Evolutionary conservation across 2,329 filamentous ascomycete genomes (phyloP).

Genomic region (Fusarium ramigenum): DNA sequence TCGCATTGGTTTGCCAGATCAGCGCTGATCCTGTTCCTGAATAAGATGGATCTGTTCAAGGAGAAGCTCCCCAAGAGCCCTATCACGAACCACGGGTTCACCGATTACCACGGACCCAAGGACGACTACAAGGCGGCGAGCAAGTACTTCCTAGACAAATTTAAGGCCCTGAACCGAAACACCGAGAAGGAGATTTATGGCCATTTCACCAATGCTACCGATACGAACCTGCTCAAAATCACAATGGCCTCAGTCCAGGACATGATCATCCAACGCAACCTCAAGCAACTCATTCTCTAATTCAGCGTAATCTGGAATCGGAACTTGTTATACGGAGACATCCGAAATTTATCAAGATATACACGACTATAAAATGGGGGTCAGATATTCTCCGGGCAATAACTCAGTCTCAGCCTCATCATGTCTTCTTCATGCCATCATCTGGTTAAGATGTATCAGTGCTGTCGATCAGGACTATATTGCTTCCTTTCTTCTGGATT

Average conservation of each 20-base stretch:
- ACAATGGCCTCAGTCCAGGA: constrained; percentile 89
- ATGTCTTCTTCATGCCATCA: neutral
- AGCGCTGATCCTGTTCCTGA: constrained; percentile 83
- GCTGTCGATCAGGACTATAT: neutral
- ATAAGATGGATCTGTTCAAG: constrained; percentile 88
- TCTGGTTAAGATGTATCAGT: neutral
- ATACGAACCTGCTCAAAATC: constrained; percentile 81
- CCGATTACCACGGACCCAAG: constrained; percentile 78
- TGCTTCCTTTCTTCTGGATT: constrained; percentile 3
- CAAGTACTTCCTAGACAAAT: constrained; percentile 86
- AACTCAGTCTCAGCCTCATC: neutral
- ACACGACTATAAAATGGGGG: neutral
- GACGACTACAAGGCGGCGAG: constrained; percentile 78
- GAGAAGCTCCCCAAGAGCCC: constrained; percentile 77
- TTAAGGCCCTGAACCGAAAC: constrained; percentile 77
- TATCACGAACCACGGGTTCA: constrained; percentile 78
- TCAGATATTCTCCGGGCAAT: neutral
- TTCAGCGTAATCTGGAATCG: neutral
- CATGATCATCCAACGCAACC: constrained; percentile 86
- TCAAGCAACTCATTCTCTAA: constrained; percentile 75
- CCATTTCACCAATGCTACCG: constrained; percentile 70
- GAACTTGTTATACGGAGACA: neutral
- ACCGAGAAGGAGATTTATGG: constrained; percentile 71
- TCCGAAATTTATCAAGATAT: neutral
- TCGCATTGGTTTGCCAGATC: constrained; percentile 88